Evolutionary conservation across 2,329 filamentous ascomycete genomes (phyloP).

Genomic region (Allantophomopsis lycopodina): DNA sequence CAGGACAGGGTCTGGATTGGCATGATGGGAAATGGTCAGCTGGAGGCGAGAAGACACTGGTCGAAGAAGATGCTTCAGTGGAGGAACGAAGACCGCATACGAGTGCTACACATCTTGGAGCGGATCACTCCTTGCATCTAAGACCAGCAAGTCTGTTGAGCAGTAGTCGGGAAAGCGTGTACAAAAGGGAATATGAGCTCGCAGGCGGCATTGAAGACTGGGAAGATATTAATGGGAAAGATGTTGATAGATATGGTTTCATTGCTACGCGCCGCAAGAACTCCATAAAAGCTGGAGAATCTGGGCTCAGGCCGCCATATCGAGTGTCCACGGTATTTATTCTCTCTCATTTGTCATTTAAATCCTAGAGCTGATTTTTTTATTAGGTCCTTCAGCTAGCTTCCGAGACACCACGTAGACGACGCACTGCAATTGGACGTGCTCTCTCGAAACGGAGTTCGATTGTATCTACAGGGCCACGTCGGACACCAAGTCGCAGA

Average conservation of each 20-base stretch:
- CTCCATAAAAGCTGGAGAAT: conserved; percentile 22
- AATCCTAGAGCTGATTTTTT: background rate
- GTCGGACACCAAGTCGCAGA: conserved; percentile 35
- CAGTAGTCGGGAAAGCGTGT: conserved; percentile 16
- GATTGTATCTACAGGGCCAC: conserved; percentile 2
- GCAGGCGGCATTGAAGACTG: conserved; percentile 52
- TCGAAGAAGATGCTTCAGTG: background rate
- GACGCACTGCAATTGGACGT: conserved; percentile 12
- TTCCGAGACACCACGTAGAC: conserved; percentile 12
- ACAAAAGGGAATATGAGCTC: conserved; percentile 25
- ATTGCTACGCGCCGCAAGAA: conserved; percentile 33
- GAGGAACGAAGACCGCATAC: background rate
- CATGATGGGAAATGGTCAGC: background rate
- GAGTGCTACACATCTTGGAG: background rate
- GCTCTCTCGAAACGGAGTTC: conserved; percentile 11
- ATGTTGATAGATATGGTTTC: conserved; percentile 58
- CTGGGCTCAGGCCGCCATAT: conserved; percentile 16
- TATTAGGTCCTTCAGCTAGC: background rate
- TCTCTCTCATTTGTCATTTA: background rate
- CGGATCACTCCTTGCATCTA: background rate
- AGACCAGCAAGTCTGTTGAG: conserved; percentile 12
- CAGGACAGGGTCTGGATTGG: conserved; percentile 4
- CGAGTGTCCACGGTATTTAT: conserved; percentile 13
- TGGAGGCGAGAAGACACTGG: background rate
- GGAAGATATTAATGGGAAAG: conserved; percentile 45